Base-by-base conservation (phyloP, 176 grass and related monocot genomes). In the Neostapfia colusana region DNA sequence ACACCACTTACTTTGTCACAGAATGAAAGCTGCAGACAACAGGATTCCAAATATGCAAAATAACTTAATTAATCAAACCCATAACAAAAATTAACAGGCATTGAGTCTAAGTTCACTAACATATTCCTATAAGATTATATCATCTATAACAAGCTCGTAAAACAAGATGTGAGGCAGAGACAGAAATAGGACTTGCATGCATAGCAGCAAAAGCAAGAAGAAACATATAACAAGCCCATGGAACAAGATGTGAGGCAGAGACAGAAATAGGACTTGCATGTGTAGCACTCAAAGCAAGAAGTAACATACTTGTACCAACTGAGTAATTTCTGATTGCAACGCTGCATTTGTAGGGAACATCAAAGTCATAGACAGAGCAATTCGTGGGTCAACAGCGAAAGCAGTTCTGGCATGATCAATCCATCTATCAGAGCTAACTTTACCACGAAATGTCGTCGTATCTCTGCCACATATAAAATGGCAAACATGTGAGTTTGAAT, bases 371-470 rank as follows among this genome's bases (percentile, higher is more conserved):
- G 82, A 85, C 69, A 92, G 63, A 25, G 89, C 85, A 46, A 99
- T 92, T 71, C 85, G 85, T 74, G 95, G 89, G 86, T 99, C 91
- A 79, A 95, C 89, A 85, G 91, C 53, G 88, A 99, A 99, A 65
- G 95, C 91, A 81, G 95, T 99, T 91, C 89, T 92, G 31, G 85
- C 83, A 77, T 95, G 89, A 51, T 99, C 95, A 71, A 82, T 78
- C 95, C 95, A 99, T 93, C 95, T 99, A 59, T 99, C 95, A 56
- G 91, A 79, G 75, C 87, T 83, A 39, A 92, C 77, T 94, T 99
- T 94, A 69, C 79, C 84, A 71, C 89, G 89, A 76, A 89, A 92
- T 18, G 90, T 88, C 31, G 83, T 38, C 3, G 65, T 86, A 80
- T 95, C 95, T 67, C 95, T 99, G 85, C 23, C 66, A 92, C 34